Conservation (phyloP, 163 green algal species). For the Scenedesmus sp. region DNA sequence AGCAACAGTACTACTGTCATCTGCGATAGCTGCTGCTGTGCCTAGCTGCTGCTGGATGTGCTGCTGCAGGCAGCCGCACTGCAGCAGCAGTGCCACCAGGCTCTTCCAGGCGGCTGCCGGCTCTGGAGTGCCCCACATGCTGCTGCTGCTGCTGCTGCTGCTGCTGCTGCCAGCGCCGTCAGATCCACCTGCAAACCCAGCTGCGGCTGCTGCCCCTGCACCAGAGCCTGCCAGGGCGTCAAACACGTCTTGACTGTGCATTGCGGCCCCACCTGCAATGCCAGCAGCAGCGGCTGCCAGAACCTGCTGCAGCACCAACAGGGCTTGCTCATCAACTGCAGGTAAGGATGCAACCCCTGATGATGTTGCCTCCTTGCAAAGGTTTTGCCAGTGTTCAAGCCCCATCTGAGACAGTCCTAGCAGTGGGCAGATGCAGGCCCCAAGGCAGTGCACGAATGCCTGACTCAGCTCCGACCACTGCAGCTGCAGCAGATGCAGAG, state of each 20-base stretch:
- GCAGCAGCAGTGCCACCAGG: constrained; percentile 37
- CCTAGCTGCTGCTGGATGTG: neutral
- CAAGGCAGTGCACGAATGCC: neutral
- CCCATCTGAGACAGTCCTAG: constrained; percentile 3
- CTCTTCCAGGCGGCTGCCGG: constrained; percentile 2
- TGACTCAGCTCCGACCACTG: constrained; percentile 18
- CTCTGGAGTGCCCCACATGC: constrained; percentile 11
- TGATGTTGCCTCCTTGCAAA: too few species aligned
- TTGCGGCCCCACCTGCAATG: neutral
- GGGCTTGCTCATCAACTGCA: neutral
- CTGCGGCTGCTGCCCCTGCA: constrained; percentile 15
- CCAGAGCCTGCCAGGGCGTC: constrained; percentile 18
- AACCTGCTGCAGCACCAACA: constrained; percentile 31
- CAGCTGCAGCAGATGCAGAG: constrained; percentile 39
- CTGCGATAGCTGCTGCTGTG: neutral
- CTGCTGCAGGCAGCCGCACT: constrained; percentile 31
- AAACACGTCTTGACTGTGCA: constrained; percentile 42
- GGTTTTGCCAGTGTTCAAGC: neutral
- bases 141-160: neutral
- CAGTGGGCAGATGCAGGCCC: constrained; percentile 12
- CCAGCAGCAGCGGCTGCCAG: constrained; percentile 31
- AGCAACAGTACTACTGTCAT: neutral
- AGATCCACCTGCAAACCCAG: neutral
- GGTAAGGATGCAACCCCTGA: neutral
- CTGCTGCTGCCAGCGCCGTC: neutral